Percentiles rank a stretch among this genome's conserved stretches.
Conservation (phyloP, 345 rosid genomes). For the Ricinus communis region DNA sequence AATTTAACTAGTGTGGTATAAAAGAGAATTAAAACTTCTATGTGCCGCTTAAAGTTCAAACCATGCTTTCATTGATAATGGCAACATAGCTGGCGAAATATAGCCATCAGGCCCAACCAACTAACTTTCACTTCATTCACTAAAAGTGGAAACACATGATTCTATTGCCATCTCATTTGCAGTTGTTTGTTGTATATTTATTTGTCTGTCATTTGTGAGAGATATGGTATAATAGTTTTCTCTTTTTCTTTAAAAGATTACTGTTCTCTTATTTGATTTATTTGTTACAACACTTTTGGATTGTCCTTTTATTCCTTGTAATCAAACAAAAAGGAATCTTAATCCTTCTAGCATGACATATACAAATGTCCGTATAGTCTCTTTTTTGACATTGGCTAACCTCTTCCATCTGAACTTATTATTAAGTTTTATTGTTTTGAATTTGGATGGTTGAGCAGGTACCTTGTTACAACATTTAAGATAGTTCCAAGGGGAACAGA, state of each 20-base stretch:
- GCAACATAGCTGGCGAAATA: neutral
- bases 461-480: slow-evolving; percentile 78
- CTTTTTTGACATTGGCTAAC: neutral
- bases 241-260: too few species aligned
- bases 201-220: neutral
- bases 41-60: neutral
- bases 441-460: slow-evolving; percentile 42
- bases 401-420: neutral
- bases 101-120: too few species aligned
- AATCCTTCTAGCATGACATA: too few species aligned
- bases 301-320: slow-evolving; percentile 1
- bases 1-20: too few species aligned
- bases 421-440: neutral
- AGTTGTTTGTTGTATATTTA: neutral
- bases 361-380: neutral
- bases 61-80: neutral
- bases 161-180: neutral
- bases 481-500: slow-evolving; percentile 95
- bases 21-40: too few species aligned
- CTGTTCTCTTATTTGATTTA: neutral
- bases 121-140: neutral
- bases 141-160: neutral
- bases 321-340: neutral
- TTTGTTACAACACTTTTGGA: neutral
- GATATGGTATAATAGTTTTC: neutral